phyloP scores from a whole-genome alignment of 306 rosid species.

The Fragaria nilgerrensis region DNA sequence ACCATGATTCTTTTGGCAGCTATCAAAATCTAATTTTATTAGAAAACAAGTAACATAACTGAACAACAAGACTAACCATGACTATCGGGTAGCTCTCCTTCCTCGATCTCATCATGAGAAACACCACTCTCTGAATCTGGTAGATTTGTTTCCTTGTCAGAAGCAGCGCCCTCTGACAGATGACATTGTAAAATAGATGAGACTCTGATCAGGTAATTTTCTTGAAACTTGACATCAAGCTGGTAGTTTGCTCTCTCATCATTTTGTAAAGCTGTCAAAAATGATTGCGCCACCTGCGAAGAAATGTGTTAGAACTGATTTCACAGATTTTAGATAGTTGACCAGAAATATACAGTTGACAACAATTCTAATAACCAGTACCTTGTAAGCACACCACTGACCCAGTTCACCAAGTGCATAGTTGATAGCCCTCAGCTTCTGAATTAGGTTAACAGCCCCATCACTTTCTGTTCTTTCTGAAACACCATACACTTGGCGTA shows the following conservation, averaged over 20 bases:
- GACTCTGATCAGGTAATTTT: slow-evolving; percentile 72
- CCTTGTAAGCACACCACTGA: slow-evolving; percentile 99
- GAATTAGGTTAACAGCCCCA: slow-evolving; percentile 95
- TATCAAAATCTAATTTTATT: background rate
- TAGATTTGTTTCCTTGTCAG: slow-evolving; percentile 53
- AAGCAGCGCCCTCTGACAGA: slow-evolving; percentile 87
- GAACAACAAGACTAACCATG: slow-evolving; percentile 65
- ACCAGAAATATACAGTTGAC: slow-evolving; percentile 16
- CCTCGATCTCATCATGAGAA: slow-evolving; percentile 73
- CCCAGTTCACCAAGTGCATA: slow-evolving; percentile 99
- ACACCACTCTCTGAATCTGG: slow-evolving; percentile 33
- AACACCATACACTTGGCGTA: slow-evolving; percentile 97
- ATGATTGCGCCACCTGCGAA: slow-evolving; percentile 86
- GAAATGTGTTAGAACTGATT: slow-evolving; percentile 18
- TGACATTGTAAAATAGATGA: slow-evolving; percentile 86
- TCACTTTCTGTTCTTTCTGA: slow-evolving; percentile 98
- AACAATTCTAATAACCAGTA: slow-evolving; percentile 27
- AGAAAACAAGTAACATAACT: slow-evolving; percentile 21
- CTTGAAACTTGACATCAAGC: slow-evolving; percentile 98
- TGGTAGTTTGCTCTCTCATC: slow-evolving; percentile 99
- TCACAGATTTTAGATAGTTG: slow-evolving; percentile 15
- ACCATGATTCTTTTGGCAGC: background rate
- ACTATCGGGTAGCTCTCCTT: slow-evolving; percentile 96
- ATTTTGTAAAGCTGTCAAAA: slow-evolving; percentile 93
- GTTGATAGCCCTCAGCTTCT: slow-evolving; percentile 93